Evolutionary conservation across 441 rosid species (phyloP), one percentile per base, ranked within the genome.

Genomic region (Jatropha podagrica): DNA sequence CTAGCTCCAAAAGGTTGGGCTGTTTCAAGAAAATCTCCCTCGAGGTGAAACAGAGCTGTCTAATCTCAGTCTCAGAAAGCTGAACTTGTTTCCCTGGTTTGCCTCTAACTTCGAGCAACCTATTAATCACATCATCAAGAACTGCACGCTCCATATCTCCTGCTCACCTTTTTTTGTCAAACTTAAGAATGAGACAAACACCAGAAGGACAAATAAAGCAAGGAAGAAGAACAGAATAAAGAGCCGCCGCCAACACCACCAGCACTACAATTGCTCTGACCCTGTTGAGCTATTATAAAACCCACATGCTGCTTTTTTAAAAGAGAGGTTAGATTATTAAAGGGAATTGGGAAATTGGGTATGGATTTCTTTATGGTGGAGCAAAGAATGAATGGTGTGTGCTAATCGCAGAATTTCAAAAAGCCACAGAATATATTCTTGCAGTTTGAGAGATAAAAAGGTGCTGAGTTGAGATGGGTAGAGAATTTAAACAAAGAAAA

Each of bases 1-100:
- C 93, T 3, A 91, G 90, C 84, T 91, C 96, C 26, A 91, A 85
- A 49, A 91, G 90, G 85, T 87, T 86, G 56, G 96, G 93, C 84
- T 89, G 94, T 56, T 77, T 83, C 71, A 89, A 85, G 67, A 91
- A 85, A 79, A 85, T 78, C 65, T 84, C 90, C 80, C 85, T 88
- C 6, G 93, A 86, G 18, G 88, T 74, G 42, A 65, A 49, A 69
- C 93, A 91, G 13, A 88, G 91, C 71, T 88, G 89, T 73, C 78
- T 76, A 49, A 91, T 89, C 80, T 89, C 96, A 44, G 79, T 71
- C 78, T 91, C 96, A 71, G 85, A 81, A 27, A 91, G 85, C 80
- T 69, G 85, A 7, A 79, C 89, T 68, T 81, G 92, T 81, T 89
- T 91, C 78, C 80, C 83, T 48, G 86, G 84, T 78, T 81, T 88